These are phyloP conservation scores for Penium margaritaceum DNA, from an alignment of 139 green algal species.

Conservation along the genomic window DNA sequence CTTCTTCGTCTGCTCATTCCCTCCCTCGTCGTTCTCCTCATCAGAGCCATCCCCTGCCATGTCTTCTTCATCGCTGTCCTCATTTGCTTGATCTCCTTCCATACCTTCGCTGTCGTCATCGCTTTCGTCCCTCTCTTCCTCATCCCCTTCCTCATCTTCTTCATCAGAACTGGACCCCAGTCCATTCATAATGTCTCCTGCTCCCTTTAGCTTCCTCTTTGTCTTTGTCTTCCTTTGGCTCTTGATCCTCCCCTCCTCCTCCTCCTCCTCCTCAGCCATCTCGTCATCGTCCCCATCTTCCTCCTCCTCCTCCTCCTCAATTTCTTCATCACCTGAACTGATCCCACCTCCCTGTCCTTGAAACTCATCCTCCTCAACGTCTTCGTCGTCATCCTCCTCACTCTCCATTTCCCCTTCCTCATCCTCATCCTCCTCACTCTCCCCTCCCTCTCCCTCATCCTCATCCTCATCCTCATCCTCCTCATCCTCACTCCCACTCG, in stretches of 20 bases:
- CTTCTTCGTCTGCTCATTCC: no score
- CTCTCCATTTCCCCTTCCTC: constrained; percentile 37
- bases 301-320: constrained; percentile 42
- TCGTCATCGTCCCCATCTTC: not conserved
- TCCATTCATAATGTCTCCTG: not conserved
- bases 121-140: no score
- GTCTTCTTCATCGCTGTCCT: no score
- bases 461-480: constrained; percentile 22
- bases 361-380: not conserved
- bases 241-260: not conserved
- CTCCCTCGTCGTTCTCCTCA: no score
- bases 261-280: not conserved
- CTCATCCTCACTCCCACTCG: constrained; percentile 17
- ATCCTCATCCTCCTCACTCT: constrained; percentile 6
- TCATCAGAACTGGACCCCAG: no score
- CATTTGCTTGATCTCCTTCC: no score
- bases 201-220: not conserved
- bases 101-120: no score
- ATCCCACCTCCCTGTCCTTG: not conserved
- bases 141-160: no score
- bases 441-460: constrained; percentile 23
- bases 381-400: constrained; percentile 26
- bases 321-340: constrained; percentile 28
- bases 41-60: no score
- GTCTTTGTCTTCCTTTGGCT: not conserved